Percentiles rank a stretch among this genome's conserved stretches.
phyloP scores from a whole-genome alignment of 306 rosid species.

The Citrullus colocynthis region DNA sequence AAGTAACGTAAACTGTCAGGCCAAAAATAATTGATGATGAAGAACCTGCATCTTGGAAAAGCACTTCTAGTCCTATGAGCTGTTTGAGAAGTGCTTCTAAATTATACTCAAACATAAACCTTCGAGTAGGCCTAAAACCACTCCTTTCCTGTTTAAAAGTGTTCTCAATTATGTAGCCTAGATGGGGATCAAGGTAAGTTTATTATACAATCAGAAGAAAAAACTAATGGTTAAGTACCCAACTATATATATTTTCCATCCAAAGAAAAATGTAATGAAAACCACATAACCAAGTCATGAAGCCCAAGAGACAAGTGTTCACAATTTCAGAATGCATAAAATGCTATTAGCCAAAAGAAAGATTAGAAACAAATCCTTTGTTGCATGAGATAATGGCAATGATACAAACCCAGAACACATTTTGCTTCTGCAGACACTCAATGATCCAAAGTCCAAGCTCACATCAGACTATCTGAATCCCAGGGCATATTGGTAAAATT shows the following conservation, averaged over 20 bases:
- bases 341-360: neutral
- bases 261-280: neutral
- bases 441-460: neutral
- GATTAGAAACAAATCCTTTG: neutral
- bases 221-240: neutral
- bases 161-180: neutral
- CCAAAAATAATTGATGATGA: no score
- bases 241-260: neutral
- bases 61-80: no score
- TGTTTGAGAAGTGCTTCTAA: no score
- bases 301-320: neutral
- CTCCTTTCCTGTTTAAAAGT: neutral
- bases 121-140: no score
- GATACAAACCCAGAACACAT: neutral
- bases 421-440: neutral
- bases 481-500: neutral
- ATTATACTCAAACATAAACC: no score
- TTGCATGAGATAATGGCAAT: neutral
- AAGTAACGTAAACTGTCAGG: no score
- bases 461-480: neutral
- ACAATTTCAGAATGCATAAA: neutral
- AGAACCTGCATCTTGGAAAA: no score
- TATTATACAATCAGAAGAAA: neutral
- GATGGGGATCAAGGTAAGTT: neutral
- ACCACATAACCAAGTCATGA: neutral